Evolutionary conservation across 140 eudicot species (phyloP), one percentile per base, ranked within the genome.

Genomic region (Erigeron philadelphicus): DNA sequence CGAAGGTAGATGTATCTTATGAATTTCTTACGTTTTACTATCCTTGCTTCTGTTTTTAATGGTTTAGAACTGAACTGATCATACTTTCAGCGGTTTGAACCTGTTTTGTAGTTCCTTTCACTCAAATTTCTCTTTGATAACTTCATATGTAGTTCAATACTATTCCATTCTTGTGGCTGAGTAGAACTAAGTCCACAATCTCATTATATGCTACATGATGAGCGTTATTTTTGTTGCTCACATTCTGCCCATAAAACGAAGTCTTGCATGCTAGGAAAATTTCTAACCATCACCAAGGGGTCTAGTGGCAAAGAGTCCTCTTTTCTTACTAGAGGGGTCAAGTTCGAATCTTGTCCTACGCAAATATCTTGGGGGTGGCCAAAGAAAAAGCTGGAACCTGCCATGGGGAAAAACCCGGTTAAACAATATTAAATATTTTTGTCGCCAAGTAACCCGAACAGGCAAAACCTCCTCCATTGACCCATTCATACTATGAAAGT

Each of bases 1-100:
- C 99, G 11, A 94, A 94, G 90, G 97, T 90, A 61, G 10, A 54
- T 38, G 35, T 48, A 57, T 46, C 53, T 66, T 64, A 67, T 38
- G 5, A 54, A 46, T 43, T 1, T 45, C 19, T 15, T 16, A 8
- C 21, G 9, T 15, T 50, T 31, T 53, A 19, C 15, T 53, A 21
- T 61, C n/a, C 7, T 16, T 59, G 12, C 42, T 13, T 4, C 1
- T 6, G 18, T 38, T 35, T 4, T 31, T 15, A 31, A 11, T 31
- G 21, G 72, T 17, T n/a, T 9, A 53, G 47, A 49, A 49, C 16
- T 15, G 23, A 48, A 25, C 13, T 67, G 47, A 67, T 5, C 15
- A 9, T 43, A 18, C 54, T n/a, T 50, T n/a, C 19, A 50, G 16
- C 56, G 16, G 56, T n/a, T 50, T n/a, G 56, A 17, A 50, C 19